Evolutionary conservation across 805 yeast genomes (phyloP).

Genomic region (Wickerhamiella allomyrinae): DNA sequence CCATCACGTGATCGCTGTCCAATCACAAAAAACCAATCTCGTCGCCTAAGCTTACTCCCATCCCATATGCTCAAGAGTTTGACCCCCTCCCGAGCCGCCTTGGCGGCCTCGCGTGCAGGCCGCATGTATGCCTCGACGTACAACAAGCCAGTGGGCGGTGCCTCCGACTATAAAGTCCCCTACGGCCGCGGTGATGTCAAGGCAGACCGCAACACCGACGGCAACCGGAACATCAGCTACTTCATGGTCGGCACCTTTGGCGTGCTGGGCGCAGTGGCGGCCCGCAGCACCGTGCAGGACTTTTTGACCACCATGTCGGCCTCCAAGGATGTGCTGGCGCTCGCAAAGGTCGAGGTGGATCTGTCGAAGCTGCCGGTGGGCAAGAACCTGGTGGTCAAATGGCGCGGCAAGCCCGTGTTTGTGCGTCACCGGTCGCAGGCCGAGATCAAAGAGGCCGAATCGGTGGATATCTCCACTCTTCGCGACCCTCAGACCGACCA

Average conservation of each 20-base stretch:
- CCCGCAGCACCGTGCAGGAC: conserved; percentile 85
- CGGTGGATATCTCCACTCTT: conserved; percentile 56
- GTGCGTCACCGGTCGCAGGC: conserved; percentile 94
- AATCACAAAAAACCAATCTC: conserved; percentile 4
- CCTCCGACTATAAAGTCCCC: conserved; percentile 76
- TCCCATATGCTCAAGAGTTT: conserved; percentile 1
- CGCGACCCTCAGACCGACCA: conserved; percentile 92
- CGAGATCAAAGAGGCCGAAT: conserved; percentile 91
- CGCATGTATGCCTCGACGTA: conserved; percentile 10
- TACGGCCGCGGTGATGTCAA: conserved; percentile 72
- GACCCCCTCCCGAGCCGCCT: conserved; percentile 5
- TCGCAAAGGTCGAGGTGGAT: conserved; percentile 98
- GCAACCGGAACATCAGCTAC: conserved; percentile 76
- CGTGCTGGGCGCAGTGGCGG: conserved; percentile 80
- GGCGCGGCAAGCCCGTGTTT: conserved; percentile 99
- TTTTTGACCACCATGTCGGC: conserved; percentile 92
- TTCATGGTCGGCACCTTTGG: conserved; percentile 97
- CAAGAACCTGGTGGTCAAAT: conserved; percentile 93
- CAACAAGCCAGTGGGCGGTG: conserved; percentile 20
- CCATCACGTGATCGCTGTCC: conserved; percentile 2
- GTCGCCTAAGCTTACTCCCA: conserved; percentile 1
- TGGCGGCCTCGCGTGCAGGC: conserved; percentile 3
- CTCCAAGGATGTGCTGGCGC: conserved; percentile 95
- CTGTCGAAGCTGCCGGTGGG: conserved; percentile 90
- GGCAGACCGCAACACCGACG: conserved; percentile 54